phyloP scores from a whole-genome alignment of 768 basidiomycete species.

The Kwoniella botswanensis region DNA sequence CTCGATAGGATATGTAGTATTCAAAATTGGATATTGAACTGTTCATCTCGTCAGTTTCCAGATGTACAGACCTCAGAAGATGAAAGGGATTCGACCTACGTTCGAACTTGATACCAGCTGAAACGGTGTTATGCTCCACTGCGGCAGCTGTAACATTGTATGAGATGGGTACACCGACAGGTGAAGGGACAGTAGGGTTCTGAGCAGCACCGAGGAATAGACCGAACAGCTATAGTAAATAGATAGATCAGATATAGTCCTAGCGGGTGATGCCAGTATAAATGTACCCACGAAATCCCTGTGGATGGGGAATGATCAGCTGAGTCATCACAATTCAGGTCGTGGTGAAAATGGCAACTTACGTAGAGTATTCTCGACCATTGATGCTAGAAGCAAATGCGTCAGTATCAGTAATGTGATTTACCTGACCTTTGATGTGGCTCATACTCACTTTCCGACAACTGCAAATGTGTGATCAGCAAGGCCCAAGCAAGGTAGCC shows the following conservation, averaged over 20 bases:
- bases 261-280: background rate
- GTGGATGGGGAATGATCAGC: background rate
- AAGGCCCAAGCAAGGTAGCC: background rate
- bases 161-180: constrained; percentile 31
- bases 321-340: background rate
- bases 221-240: constrained; percentile 33
- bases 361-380: constrained; percentile 40
- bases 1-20: constrained; percentile 38
- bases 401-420: too few relatives aligned
- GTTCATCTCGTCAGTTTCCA: background rate
- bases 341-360: constrained; percentile 7
- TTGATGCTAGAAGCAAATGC: constrained; percentile 22
- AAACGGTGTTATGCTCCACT: constrained; percentile 30
- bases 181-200: constrained; percentile 29
- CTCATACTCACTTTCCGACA: constrained; percentile 4
- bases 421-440: constrained; percentile 34
- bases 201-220: constrained; percentile 33
- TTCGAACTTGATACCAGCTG: constrained; percentile 32
- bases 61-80: background rate
- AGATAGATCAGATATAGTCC: background rate
- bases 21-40: constrained; percentile 26
- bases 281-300: constrained; percentile 28
- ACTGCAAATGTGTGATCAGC: background rate
- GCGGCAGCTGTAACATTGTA: constrained; percentile 40
- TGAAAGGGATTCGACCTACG: constrained; percentile 14